Conservation (phyloP, 2,329 filamentous ascomycete species). For the Colletotrichum musicola region DNA sequence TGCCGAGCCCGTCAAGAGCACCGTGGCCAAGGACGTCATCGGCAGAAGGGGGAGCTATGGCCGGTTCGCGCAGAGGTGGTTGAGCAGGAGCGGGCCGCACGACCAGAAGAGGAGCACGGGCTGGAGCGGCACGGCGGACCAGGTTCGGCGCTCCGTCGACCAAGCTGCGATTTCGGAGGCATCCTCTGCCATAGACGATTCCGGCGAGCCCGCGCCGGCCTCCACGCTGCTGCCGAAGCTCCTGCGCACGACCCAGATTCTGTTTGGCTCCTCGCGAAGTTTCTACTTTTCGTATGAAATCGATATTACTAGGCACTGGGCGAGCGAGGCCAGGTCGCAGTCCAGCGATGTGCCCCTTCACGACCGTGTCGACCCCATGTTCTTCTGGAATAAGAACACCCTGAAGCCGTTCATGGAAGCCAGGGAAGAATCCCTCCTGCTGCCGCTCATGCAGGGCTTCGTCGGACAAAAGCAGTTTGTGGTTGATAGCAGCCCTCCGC, state of each 20-base stretch:
- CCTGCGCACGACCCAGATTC: slow-evolving; percentile 83
- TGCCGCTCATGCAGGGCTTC: slow-evolving; percentile 95
- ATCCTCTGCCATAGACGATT: slow-evolving; percentile 56
- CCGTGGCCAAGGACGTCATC: slow-evolving; percentile 90
- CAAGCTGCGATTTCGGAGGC: slow-evolving; percentile 38
- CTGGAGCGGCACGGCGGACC: slow-evolving; percentile 62
- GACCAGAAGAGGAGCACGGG: slow-evolving; percentile 79
- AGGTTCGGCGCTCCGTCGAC: slow-evolving; percentile 32
- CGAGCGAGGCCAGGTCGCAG: slow-evolving; percentile 54
- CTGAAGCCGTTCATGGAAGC: slow-evolving; percentile 79
- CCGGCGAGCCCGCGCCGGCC: slow-evolving; percentile 44
- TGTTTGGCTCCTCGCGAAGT: slow-evolving; percentile 84
- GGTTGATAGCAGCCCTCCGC: slow-evolving; percentile 72
- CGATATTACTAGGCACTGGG: slow-evolving; percentile 81
- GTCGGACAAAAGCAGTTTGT: slow-evolving; percentile 88
- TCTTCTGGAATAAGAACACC: slow-evolving; percentile 92
- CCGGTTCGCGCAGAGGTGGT: slow-evolving; percentile 91
- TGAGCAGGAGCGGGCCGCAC: slow-evolving; percentile 82
- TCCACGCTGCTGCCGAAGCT: slow-evolving; percentile 82
- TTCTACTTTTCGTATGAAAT: slow-evolving; percentile 98
- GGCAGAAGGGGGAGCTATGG: slow-evolving; percentile 86
- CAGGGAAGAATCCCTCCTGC: slow-evolving; percentile 76
- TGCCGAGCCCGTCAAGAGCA: slow-evolving; percentile 60
- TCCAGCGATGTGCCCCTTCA: slow-evolving; percentile 72
- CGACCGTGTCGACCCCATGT: slow-evolving; percentile 79